Evolutionary conservation across 2,329 filamentous ascomycete genomes (phyloP).

Genomic region (Aspergillus sp.): DNA sequence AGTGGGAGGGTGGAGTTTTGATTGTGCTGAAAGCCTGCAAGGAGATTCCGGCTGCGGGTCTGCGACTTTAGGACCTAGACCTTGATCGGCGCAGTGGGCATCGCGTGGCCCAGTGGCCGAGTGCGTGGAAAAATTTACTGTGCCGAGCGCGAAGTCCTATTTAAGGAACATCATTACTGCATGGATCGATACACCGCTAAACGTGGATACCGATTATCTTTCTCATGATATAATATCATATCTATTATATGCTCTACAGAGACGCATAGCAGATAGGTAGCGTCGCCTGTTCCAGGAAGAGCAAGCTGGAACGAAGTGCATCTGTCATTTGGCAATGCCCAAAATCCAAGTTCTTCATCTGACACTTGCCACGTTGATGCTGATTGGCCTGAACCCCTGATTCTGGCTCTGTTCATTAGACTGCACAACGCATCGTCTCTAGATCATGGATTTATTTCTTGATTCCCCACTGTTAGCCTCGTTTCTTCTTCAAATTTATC

Average conservation of each 20-base stretch:
- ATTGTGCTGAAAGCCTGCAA: too few relatives aligned
- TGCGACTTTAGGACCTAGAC: neutral
- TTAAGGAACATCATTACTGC: neutral
- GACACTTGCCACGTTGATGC: neutral
- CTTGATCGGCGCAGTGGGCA: neutral
- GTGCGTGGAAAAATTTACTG: too few relatives aligned
- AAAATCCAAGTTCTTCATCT: neutral
- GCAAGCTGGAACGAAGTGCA: neutral
- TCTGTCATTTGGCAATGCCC: neutral
- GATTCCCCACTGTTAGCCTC: slow-evolving; percentile 1
- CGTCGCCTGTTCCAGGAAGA: neutral
- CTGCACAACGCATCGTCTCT: neutral
- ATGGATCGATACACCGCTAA: too few relatives aligned
- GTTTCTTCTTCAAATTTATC: slow-evolving; percentile 4
- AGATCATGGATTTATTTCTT: neutral
- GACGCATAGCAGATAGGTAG: neutral
- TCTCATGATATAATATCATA: neutral
- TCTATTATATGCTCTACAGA: neutral
- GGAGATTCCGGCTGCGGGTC: too few relatives aligned
- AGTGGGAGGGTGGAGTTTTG: neutral
- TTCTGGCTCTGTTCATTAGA: neutral
- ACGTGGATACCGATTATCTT: neutral
- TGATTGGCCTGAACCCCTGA: neutral
- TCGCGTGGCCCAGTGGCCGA: neutral
- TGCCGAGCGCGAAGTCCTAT: neutral